Evolutionary conservation across 345 rosid genomes (phyloP).

Genomic region (Dimocarpus longan): DNA sequence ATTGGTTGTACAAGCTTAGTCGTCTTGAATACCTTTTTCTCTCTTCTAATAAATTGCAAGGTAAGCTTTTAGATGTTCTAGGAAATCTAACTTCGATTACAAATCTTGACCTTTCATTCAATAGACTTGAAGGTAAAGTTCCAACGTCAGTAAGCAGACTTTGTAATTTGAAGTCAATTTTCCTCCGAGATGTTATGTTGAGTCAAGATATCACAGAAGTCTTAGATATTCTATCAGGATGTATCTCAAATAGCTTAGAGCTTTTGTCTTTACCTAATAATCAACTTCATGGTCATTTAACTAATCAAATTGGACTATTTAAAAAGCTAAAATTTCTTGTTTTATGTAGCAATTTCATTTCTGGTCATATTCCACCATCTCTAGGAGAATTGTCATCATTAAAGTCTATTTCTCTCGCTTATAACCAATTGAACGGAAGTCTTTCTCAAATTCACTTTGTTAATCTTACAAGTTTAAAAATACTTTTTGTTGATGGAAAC

Average conservation of each 20-base stretch:
- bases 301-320: too few species aligned
- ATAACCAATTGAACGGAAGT: too few species aligned
- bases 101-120: not conserved
- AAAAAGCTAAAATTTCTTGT: too few species aligned
- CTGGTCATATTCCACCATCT: too few species aligned
- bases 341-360: too few species aligned
- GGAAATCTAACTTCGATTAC: conserved; percentile 22
- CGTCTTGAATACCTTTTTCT: conserved; percentile 8
- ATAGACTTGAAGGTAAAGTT: not conserved
- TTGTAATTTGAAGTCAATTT: not conserved
- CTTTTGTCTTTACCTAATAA: not conserved
- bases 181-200: not conserved
- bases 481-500: too few species aligned
- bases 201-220: not conserved
- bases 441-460: too few species aligned
- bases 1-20: conserved; percentile 7
- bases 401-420: too few species aligned
- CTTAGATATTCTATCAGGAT: not conserved
- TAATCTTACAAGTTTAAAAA: too few species aligned
- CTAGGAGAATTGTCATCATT: not conserved
- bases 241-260: not conserved
- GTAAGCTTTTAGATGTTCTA: conserved; percentile 13
- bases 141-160: not conserved
- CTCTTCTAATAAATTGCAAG: not conserved
- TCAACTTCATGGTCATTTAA: too few species aligned